phyloP scores from a whole-genome alignment of 371 early-diverging fungal genomes.

The Choanephora cucurbitarum region DNA sequence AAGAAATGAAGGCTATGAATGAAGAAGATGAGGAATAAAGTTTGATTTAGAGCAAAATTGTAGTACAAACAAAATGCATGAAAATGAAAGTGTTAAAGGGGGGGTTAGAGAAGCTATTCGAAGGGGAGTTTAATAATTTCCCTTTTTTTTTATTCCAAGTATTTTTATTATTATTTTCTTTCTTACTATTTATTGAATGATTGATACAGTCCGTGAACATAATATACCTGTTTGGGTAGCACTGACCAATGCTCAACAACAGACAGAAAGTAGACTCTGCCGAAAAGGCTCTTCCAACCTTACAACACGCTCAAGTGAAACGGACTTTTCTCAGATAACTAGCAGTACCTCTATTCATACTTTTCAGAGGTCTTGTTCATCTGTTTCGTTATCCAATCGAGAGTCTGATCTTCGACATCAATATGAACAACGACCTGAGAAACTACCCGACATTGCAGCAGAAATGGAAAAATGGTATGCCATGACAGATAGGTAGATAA shows the following conservation, averaged over 20 bases:
- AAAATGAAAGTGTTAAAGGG: too few relatives aligned
- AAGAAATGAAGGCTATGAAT: constrained; percentile 26
- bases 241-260: constrained; percentile 8
- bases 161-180: background rate
- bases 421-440: constrained; percentile 32
- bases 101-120: too few relatives aligned
- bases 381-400: constrained; percentile 3
- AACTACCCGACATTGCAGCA: constrained; percentile 33
- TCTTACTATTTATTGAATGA: background rate
- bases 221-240: constrained; percentile 14
- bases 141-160: too few relatives aligned
- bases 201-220: background rate
- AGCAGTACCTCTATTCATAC: constrained; percentile 7
- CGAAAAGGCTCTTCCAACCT: constrained; percentile 14
- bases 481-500: constrained; percentile 46
- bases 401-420: constrained; percentile 15
- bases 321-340: constrained; percentile 19
- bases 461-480: constrained; percentile 59
- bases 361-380: constrained; percentile 8
- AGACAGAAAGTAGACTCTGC: constrained; percentile 8
- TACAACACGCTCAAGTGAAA: constrained; percentile 22
- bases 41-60: too few relatives aligned
- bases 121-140: too few relatives aligned
- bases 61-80: too few relatives aligned
- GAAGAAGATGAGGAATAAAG: constrained; percentile 22